Conservation (phyloP, 768 basidiomycete genomes). For the Leccinellum rugosiceps region DNA sequence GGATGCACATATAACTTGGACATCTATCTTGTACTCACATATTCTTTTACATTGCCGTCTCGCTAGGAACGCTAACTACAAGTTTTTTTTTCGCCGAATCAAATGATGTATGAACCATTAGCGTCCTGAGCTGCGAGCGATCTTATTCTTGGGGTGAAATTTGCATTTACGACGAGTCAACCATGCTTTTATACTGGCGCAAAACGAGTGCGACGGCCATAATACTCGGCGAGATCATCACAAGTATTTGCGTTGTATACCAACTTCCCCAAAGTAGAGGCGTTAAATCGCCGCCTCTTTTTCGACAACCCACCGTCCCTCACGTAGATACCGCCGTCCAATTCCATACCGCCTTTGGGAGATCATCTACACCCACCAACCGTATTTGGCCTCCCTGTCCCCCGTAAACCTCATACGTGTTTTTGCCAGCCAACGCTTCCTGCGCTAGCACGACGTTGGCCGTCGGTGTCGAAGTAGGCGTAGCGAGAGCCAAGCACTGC, state of each 20-base stretch:
- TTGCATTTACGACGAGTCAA: background rate
- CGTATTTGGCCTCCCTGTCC: conserved; percentile 2
- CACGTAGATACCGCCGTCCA: conserved; percentile 9
- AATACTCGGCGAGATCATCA: background rate
- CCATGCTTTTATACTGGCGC: background rate
- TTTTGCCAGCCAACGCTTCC: background rate
- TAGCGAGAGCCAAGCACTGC: conserved; percentile 22
- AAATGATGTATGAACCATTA: background rate
- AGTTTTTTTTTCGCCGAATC: background rate
- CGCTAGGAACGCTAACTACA: too few relatives aligned
- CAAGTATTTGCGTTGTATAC: background rate
- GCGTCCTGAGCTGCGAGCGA: too few relatives aligned
- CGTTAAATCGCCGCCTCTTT: background rate
- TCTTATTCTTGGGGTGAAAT: background rate
- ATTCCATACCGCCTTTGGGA: conserved; percentile 22
- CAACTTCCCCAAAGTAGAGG: background rate
- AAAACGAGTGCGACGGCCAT: background rate
- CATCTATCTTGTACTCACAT: background rate
- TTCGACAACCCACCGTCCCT: background rate
- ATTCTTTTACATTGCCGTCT: too few relatives aligned
- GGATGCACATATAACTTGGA: background rate
- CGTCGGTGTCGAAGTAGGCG: conserved; percentile 29
- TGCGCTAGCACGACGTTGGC: conserved; percentile 16
- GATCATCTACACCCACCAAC: conserved; percentile 13
- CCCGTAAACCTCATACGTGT: conserved; percentile 17